These are phyloP conservation scores for Fusarium vanettenii DNA, from an alignment of 2,329 filamentous ascomycete species.

Conservation along the genomic window DNA sequence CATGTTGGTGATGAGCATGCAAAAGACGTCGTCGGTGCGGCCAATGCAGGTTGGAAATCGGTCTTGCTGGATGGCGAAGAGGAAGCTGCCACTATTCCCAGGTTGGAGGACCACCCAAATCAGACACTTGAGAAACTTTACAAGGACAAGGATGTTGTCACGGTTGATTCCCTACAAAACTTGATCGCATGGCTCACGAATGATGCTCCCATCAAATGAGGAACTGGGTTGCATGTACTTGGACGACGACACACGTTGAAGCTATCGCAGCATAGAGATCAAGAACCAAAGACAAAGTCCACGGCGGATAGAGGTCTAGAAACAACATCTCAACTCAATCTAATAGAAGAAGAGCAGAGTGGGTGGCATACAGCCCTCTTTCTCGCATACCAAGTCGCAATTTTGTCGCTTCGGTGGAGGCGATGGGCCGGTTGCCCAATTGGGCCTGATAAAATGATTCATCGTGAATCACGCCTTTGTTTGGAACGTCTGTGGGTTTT, in stretches of 20 bases:
- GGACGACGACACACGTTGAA: not conserved
- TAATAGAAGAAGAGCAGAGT: not conserved
- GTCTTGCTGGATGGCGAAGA: slow-evolving; percentile 26
- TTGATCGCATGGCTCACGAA: slow-evolving; percentile 20
- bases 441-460: not conserved
- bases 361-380: not conserved
- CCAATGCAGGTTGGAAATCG: slow-evolving; percentile 23
- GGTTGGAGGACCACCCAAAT: slow-evolving; percentile 1
- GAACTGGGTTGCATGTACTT: no score
- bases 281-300: not conserved
- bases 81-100: slow-evolving; percentile 1
- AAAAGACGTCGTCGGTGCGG: slow-evolving; percentile 32
- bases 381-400: not conserved
- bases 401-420: not conserved
- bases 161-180: slow-evolving; percentile 15
- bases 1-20: slow-evolving; percentile 35
- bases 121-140: slow-evolving; percentile 16
- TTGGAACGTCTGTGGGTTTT: not conserved
- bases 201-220: not conserved
- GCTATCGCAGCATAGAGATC: not conserved
- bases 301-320: not conserved
- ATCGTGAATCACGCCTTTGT: not conserved
- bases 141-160: not conserved
- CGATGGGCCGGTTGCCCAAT: not conserved
- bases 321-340: not conserved